Evolutionary conservation across 2,329 filamentous ascomycete genomes (phyloP), one percentile per base, ranked within the genome.

Genomic region (Pseudogymnoascus sp.): DNA sequence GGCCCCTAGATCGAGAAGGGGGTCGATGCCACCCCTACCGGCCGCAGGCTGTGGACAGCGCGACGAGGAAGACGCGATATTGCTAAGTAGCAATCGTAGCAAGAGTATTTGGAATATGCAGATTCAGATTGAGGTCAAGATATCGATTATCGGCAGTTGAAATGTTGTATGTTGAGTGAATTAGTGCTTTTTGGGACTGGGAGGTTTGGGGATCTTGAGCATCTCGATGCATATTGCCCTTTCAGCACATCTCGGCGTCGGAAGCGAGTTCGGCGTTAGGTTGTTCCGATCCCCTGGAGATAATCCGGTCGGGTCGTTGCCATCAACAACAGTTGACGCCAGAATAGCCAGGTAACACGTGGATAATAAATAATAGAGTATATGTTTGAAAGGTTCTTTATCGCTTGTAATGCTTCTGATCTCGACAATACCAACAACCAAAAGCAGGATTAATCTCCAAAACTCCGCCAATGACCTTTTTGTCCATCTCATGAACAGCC

Each of bases 61-160:
- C 25, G 47, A 53, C n/a, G 14, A 11, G 47, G 47, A 31, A 53
- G 47, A 31, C 47, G 47, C 47, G 47, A 53, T 31, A 31, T 12
- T 5, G 47, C 25, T 16, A 31, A 53, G n/a, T 53, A 31, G 47
- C 25, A 5, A 53, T 53, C 47, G 47, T 53, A 31, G 47, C 47
- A 53, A 53, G 25, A n/a, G 47, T 53, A 31, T 16, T 53, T 53
- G 7, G 47, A 18, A 53, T 53, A 53, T 53, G 25, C 25, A 31
- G 47, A 53, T 53, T 53, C 47, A 53, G 47, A 53, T 53, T 53
- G 47, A 53, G 47, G 47, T 31, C 47, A 53, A 53, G 47, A 53
- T 53, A 53, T 53, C 47, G 25, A 31, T 53, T 53, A 53, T 33
- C 25, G 47, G 23, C 25, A 53, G 47, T 53, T 53, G 47, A 53